Base-by-base conservation (phyloP, 768 basidiomycete species). In the Coprinopsis marcescibilis region DNA sequence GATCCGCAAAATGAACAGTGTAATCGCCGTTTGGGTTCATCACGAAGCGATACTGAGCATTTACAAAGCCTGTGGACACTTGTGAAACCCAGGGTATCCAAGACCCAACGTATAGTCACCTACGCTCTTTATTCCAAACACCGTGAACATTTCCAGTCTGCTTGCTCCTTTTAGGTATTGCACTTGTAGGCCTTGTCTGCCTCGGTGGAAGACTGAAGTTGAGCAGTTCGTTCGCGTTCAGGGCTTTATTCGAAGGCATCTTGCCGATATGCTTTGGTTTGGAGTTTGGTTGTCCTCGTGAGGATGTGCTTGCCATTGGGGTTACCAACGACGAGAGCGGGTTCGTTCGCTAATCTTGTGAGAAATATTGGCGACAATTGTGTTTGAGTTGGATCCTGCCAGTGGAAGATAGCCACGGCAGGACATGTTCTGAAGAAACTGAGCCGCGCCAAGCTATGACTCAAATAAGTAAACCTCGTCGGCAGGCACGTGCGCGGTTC, bases 1-100 rank as follows among this genome's bases (percentile, higher is more conserved):
- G 92, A 64, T 97, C 94, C 33, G 91, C 92, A 60, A 97, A 94
- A 64, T 96, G 93, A 4, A 88, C 94, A 14, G 93, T 90, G 61
- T 96, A 94, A 57, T 77, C 76, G n/a, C 89, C 88, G 32, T 74
- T 81, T 2, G 95, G 95, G 57, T 91, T 89, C 84, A 97, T 85
- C 33, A 98, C 79, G 64, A 97, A 98, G 49, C 92, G 78, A 67
- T 94, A 96, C 61, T 94, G 91, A 7, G 94, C 93, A 65, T 98
- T 96, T 55, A 97, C 83, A 61, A 92, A 98, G 55, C 87, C 91
- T 93, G 21, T 10, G 7, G 8, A 14, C 4, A 35, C 27, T 15
- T 17, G 34, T 49, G 26, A 38, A 21, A 49, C 38, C 23, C 29
- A 39, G 24, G 26, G 41, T 30, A 26, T 43, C 41, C 6, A 26